These are phyloP conservation scores for Aspergillus sojae DNA, from an alignment of 2,329 filamentous ascomycete genomes.

Conservation along the genomic window DNA sequence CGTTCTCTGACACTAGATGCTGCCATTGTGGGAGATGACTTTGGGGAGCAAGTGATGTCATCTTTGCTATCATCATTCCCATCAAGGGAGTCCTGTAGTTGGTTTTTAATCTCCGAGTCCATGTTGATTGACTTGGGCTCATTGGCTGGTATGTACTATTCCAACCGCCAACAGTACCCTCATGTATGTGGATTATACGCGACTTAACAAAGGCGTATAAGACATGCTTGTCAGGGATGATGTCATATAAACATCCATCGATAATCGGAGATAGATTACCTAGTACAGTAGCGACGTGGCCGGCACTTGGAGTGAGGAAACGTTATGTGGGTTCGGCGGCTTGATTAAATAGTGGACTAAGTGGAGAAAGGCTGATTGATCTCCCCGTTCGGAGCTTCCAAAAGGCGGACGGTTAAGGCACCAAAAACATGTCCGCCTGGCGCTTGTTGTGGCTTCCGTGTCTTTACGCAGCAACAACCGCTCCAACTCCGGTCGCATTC, in stretches of 20 bases:
- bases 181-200: slow-evolving; percentile 1
- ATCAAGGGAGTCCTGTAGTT: neutral
- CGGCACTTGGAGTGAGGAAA: neutral
- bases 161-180: neutral
- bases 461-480: slow-evolving; percentile 12
- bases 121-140: neutral
- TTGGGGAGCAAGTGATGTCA: slow-evolving; percentile 13
- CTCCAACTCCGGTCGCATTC: slow-evolving; percentile 3
- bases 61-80: slow-evolving; percentile 9
- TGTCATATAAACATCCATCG: neutral
- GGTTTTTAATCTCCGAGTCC: neutral
- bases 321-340: slow-evolving; percentile 1
- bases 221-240: neutral
- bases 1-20: slow-evolving; percentile 20
- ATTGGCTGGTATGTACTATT: neutral
- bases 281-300: neutral
- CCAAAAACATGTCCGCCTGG: slow-evolving; percentile 19
- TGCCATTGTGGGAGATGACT: slow-evolving; percentile 18
- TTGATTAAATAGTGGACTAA: neutral
- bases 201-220: neutral
- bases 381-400: slow-evolving; percentile 14
- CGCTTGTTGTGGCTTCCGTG: slow-evolving; percentile 12
- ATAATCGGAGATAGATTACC: neutral
- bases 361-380: slow-evolving; percentile 6
- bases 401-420: slow-evolving; percentile 6